Evolutionary conservation across 768 basidiomycete species (phyloP).

Genomic region (Scleroderma bovista): DNA sequence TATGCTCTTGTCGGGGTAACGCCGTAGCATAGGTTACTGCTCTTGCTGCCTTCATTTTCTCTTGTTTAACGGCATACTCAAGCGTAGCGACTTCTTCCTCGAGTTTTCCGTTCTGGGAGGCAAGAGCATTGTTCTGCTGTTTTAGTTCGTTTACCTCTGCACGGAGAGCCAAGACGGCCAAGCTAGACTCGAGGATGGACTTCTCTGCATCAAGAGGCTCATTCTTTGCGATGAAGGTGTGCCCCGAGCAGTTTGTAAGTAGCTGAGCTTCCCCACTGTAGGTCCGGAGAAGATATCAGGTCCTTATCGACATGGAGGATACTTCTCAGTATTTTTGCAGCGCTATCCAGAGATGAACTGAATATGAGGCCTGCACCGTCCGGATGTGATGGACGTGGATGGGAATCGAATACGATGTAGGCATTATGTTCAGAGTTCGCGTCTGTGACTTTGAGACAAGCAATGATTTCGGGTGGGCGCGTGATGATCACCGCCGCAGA

Average conservation of each 20-base stretch:
- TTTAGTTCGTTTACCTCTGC: conserved; percentile 36
- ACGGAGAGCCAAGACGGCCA: conserved; percentile 40
- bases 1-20: neutral
- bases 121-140: conserved; percentile 21
- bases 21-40: neutral
- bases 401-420: too few relatives aligned
- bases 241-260: conserved; percentile 53
- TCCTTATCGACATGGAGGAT: conserved; percentile 46
- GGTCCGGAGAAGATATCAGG: conserved; percentile 35
- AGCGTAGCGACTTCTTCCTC: conserved; percentile 21
- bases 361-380: conserved; percentile 56
- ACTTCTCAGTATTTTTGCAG: conserved; percentile 39
- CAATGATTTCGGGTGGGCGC: too few relatives aligned
- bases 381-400: conserved; percentile 54
- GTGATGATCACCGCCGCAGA: too few relatives aligned
- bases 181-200: conserved; percentile 44
- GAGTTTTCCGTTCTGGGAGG: conserved; percentile 21
- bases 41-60: conserved; percentile 5
- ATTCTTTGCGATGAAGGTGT: conserved; percentile 41
- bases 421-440: too few relatives aligned
- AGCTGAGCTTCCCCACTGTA: conserved; percentile 67
- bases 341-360: conserved; percentile 38
- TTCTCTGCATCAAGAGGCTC: conserved; percentile 19
- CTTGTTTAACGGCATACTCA: conserved; percentile 7
- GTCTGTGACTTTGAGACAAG: too few relatives aligned